Base-by-base conservation (phyloP, 2,329 filamentous ascomycete genomes). In the Exophiala viscosa region DNA sequence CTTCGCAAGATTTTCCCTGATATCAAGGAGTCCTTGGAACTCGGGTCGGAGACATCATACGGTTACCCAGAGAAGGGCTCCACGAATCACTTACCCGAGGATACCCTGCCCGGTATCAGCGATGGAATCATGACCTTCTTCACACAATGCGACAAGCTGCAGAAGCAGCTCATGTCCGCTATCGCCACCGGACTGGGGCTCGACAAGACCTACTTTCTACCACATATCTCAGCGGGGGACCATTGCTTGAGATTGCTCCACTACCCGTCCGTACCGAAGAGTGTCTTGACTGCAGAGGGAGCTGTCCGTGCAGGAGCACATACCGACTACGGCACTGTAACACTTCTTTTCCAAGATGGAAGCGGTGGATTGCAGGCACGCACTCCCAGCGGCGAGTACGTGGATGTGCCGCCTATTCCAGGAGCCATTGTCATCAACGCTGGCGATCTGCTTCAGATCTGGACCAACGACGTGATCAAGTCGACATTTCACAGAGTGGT, bases 401-500 rank as follows among this genome's bases (percentile, higher is more conserved):
- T 86, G 1, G 84, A 82, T 4, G 85, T 90, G 1, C 74, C 73
- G 11, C 86, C 87, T 0, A 73, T 36, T 32, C n/a, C 3, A 17
- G 48, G 20, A 11, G 17, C 86, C 1, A 89, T 82, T 14, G 66
- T 86, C 3, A 78, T 86, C 11, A 86, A 86, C 57, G 85, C 87
- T n/a, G 85, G 84, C 0, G 85, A 88, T 65, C 61, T 87, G 32
- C 71, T 88, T 9, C 86, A 83, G 32, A 92, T 95, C 69, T 96
- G 91, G 92, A 96, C 92, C 1, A 86, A 87, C 59, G 90, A 90
- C 0, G 70, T 96, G 45, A 78, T 97, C 57, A 86, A 90, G 62
- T 90, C 85, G 61, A 96, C 91, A 0, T 83, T 96, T 5, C 93
- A 97, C 67, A 78, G 92, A 8, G 92, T 97, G 28, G 83, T 92